Evolutionary conservation across 371 early-diverging fungal genomes (phyloP).

Genomic region (Mortierella sp.): DNA sequence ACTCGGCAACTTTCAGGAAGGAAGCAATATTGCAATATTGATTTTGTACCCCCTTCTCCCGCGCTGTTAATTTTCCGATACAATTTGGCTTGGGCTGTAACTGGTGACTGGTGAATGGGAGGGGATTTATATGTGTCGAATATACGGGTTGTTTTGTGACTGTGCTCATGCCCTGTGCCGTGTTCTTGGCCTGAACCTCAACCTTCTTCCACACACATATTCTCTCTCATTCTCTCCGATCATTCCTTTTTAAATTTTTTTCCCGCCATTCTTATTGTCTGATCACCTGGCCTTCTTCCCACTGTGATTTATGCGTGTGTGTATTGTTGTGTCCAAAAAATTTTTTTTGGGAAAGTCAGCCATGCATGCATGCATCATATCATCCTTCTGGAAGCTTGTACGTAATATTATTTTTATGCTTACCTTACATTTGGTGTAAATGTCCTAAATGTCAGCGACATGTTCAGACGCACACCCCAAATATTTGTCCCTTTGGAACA

Average conservation of each 20-base stretch:
- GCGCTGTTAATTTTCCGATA: conserved; percentile 13
- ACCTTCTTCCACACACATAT: neutral
- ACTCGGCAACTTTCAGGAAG: neutral
- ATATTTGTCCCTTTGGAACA: neutral
- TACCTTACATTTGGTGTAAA: conserved; percentile 2
- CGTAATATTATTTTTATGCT: conserved; percentile 11
- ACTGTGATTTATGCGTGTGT: conserved; percentile 3
- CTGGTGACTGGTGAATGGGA: too few relatives aligned
- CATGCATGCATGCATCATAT: conserved; percentile 3
- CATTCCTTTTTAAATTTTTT: conserved; percentile 15
- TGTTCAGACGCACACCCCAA: neutral
- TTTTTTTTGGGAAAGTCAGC: neutral
- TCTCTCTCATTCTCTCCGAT: neutral
- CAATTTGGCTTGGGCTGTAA: neutral
- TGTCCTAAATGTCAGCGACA: neutral
- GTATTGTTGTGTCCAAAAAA: conserved; percentile 6
- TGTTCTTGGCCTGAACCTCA: neutral
- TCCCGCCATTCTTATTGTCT: conserved; percentile 29
- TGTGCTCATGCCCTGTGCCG: neutral
- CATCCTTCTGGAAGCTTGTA: conserved; percentile 4
- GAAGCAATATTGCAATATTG: neutral
- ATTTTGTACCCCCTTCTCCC: conserved; percentile 6
- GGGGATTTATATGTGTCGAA: neutral
- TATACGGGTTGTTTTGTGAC: neutral
- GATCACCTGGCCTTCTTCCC: conserved; percentile 1